phyloP scores from a whole-genome alignment of 495 filamentous ascomycete genomes.

The Penicillium salamii region DNA sequence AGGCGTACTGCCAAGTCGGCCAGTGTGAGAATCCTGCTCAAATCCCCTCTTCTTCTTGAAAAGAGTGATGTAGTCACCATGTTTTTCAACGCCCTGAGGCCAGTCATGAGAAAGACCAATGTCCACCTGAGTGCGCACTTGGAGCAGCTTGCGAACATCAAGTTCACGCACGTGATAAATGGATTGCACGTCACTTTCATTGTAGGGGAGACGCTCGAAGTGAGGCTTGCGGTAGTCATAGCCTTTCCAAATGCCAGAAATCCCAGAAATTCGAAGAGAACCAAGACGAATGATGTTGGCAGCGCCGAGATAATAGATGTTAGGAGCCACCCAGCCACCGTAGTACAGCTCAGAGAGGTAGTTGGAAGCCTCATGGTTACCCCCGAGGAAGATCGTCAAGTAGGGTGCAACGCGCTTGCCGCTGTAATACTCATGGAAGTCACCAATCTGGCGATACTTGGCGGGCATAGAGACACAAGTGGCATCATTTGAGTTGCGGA shows the following conservation, averaged over 20 bases:
- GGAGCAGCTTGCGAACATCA: constrained; percentile 88
- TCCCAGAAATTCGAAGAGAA: constrained; percentile 78
- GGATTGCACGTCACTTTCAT: constrained; percentile 62
- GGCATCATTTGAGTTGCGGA: constrained; percentile 84
- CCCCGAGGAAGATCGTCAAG: constrained; percentile 86
- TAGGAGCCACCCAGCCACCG: constrained; percentile 94
- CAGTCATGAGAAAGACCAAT: constrained; percentile 93
- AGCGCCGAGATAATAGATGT: constrained; percentile 94
- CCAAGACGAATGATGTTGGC: constrained; percentile 83
- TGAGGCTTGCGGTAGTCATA: constrained; percentile 80
- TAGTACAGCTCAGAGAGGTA: constrained; percentile 90
- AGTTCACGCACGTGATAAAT: constrained; percentile 88
- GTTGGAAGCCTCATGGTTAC: constrained; percentile 91
- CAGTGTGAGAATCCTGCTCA: constrained; percentile 65
- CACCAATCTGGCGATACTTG: constrained; percentile 80
- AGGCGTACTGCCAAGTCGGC: constrained; percentile 72
- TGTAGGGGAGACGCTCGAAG: constrained; percentile 84
- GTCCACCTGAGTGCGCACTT: constrained; percentile 78
- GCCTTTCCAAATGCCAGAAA: constrained; percentile 91
- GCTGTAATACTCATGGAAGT: constrained; percentile 92
- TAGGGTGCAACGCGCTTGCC: constrained; percentile 75
- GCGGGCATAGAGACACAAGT: constrained; percentile 79
- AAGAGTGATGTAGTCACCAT: constrained; percentile 61
- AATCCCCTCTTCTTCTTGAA: constrained; percentile 73
- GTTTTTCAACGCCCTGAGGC: constrained; percentile 76